A percentile compares a stretch with the other conserved stretches of the same genome.
Evolutionary conservation across 768 basidiomycete species (phyloP).

Genomic region (Lactarius tabidus): DNA sequence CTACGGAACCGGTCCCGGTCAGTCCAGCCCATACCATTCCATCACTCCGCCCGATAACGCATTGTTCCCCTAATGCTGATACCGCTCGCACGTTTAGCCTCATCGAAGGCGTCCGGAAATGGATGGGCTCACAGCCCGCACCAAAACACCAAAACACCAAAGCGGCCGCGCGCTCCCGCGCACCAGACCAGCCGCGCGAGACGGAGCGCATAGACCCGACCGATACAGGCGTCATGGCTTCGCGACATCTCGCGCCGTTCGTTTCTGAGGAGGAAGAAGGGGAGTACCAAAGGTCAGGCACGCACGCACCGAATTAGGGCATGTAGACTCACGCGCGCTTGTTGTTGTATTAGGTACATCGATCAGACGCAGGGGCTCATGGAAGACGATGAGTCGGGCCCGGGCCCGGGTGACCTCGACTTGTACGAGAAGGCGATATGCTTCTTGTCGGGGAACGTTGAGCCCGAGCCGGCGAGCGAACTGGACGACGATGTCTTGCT

Average conservation of each 20-base stretch:
- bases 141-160: not conserved
- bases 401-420: constrained; percentile 14
- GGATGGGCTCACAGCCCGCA: constrained; percentile 59
- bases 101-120: constrained; percentile 73
- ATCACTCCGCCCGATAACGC: not conserved
- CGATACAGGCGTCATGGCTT: constrained; percentile 19
- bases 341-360: constrained; percentile 5
- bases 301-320: not conserved
- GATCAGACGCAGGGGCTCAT: constrained; percentile 20
- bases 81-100: constrained; percentile 46
- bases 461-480: constrained; percentile 16
- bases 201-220: constrained; percentile 17
- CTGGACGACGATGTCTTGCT: constrained; percentile 21
- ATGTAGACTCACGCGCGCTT: not conserved
- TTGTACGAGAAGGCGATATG: constrained; percentile 15
- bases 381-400: constrained; percentile 15
- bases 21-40: not conserved
- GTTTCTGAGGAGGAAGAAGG: constrained; percentile 26
- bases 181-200: constrained; percentile 10
- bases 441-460: constrained; percentile 15
- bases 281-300: constrained; percentile 22
- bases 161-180: not conserved
- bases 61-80: not conserved
- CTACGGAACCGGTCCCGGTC: constrained; percentile 39
- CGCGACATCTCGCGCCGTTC: constrained; percentile 15